phyloP scores from a whole-genome alignment of 2,329 filamentous ascomycete genomes.

The Sclerotinia minor region DNA sequence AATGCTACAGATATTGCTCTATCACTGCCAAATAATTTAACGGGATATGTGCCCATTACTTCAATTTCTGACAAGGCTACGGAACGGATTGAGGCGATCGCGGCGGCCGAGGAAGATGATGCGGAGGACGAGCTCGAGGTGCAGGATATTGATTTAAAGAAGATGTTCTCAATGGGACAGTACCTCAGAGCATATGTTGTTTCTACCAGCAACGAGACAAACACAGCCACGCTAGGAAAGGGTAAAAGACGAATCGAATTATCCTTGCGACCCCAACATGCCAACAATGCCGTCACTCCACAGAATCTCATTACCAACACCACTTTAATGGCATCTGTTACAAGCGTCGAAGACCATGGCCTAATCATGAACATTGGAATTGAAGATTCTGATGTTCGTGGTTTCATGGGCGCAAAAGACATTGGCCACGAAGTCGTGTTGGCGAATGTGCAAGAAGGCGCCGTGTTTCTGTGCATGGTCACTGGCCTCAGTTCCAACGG shows the following conservation, averaged over 20 bases:
- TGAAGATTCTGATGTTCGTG: slow-evolving; percentile 64
- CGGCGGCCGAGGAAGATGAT: slow-evolving; percentile 60
- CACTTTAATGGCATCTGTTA: slow-evolving; percentile 82
- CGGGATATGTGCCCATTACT: slow-evolving; percentile 87
- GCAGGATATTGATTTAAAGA: slow-evolving; percentile 67
- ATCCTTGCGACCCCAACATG: slow-evolving; percentile 74
- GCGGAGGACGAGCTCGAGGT: slow-evolving; percentile 54
- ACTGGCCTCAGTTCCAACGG: slow-evolving; percentile 72
- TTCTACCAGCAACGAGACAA: slow-evolving; percentile 70
- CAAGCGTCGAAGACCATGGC: slow-evolving; percentile 94
- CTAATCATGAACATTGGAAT: slow-evolving; percentile 90
- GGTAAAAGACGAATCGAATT: slow-evolving; percentile 82
- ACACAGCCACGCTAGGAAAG: slow-evolving; percentile 47
- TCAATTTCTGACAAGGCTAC: slow-evolving; percentile 82
- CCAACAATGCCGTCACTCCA: slow-evolving; percentile 73
- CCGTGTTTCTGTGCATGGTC: slow-evolving; percentile 81
- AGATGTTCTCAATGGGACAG: slow-evolving; percentile 79
- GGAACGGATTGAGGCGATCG: slow-evolving; percentile 68
- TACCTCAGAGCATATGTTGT: slow-evolving; percentile 83
- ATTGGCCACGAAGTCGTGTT: slow-evolving; percentile 66
- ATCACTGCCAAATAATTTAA: slow-evolving; percentile 88
- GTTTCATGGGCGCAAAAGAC: slow-evolving; percentile 84
- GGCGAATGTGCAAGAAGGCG: slow-evolving; percentile 73
- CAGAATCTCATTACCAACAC: slow-evolving; percentile 73
- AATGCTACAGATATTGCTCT: slow-evolving; percentile 76